These are phyloP conservation scores for Climacium dendroides DNA, from an alignment of 225 moss, liverwort and hornwort species.

Conservation along the genomic window DNA sequence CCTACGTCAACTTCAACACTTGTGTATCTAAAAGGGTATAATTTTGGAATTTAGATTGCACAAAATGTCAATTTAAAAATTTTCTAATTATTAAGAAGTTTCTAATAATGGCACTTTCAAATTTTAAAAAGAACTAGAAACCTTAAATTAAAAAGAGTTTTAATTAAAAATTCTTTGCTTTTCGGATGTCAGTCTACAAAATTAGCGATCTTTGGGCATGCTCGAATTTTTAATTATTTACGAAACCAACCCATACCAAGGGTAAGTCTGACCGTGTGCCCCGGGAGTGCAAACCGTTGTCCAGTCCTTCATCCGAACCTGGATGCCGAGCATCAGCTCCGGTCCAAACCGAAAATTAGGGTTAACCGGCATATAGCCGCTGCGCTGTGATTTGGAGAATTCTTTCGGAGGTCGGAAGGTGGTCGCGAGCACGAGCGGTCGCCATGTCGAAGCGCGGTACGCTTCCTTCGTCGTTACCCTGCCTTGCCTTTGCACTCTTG, in stretches of 20 bases:
- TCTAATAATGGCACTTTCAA: neutral
- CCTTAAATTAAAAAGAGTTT: no score
- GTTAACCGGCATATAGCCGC: constrained; percentile 4
- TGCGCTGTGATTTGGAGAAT: fast-evolving
- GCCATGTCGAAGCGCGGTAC: constrained; percentile 45
- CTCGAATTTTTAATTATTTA: neutral
- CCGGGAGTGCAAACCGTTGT: neutral
- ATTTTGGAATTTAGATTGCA: no score
- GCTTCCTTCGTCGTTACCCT: neutral
- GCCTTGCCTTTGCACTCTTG: neutral
- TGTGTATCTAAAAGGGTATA: no score
- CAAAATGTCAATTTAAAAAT: no score
- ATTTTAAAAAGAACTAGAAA: neutral
- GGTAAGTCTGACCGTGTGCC: neutral
- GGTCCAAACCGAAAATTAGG: neutral
- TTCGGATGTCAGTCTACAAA: neutral
- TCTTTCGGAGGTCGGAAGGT: constrained; percentile 3
- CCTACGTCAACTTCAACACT: no score
- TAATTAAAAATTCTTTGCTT: neutral
- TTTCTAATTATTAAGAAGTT: no score
- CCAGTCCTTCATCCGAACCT: neutral
- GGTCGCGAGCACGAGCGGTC: neutral
- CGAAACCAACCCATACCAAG: neutral
- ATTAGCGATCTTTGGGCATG: neutral
- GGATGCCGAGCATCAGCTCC: neutral